Percentiles rank a stretch among this genome's conserved stretches.
phyloP scores from a whole-genome alignment of 2,329 filamentous ascomycete genomes.

The Macrophomina phaseolina region DNA sequence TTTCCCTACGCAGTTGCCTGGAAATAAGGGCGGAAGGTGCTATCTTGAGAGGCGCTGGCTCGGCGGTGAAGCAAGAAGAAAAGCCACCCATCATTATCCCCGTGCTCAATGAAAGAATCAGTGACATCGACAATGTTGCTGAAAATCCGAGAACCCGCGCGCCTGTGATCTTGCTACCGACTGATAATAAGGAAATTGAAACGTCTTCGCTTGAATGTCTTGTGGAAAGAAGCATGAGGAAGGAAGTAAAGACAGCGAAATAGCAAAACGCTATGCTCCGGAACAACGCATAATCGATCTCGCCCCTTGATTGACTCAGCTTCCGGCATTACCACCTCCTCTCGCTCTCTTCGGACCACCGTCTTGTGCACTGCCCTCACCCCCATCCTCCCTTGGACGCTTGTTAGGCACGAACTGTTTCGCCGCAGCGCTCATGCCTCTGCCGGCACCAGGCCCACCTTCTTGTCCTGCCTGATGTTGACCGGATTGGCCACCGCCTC shows the following conservation, averaged over 20 bases:
- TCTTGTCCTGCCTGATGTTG: conserved; percentile 30
- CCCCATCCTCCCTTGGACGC: conserved; percentile 37
- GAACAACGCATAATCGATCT: conserved; percentile 7
- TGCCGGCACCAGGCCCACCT: conserved; percentile 34
- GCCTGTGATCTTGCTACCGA: neutral
- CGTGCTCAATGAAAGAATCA: neutral
- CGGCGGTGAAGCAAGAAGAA: neutral
- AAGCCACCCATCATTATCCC: neutral
- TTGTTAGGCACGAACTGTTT: conserved; percentile 46
- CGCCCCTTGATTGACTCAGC: neutral
- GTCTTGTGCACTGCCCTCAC: conserved; percentile 27
- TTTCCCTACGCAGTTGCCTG: neutral
- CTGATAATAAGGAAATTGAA: neutral
- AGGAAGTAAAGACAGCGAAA: neutral
- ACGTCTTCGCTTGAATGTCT: neutral
- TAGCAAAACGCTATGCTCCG: neutral
- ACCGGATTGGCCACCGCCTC: conserved; percentile 19
- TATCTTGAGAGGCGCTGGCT: neutral
- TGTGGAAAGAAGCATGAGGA: neutral
- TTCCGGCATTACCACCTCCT: conserved; percentile 12
- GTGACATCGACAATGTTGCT: neutral
- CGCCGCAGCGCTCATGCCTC: conserved; percentile 44
- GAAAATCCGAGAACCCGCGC: neutral
- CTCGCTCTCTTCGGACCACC: conserved; percentile 15
- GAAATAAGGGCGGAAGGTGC: neutral